A percentile compares a stretch with the other conserved stretches of the same genome.
phyloP scores from a whole-genome alignment of 441 rosid species.

The Bocquillonia castaneifolia region DNA sequence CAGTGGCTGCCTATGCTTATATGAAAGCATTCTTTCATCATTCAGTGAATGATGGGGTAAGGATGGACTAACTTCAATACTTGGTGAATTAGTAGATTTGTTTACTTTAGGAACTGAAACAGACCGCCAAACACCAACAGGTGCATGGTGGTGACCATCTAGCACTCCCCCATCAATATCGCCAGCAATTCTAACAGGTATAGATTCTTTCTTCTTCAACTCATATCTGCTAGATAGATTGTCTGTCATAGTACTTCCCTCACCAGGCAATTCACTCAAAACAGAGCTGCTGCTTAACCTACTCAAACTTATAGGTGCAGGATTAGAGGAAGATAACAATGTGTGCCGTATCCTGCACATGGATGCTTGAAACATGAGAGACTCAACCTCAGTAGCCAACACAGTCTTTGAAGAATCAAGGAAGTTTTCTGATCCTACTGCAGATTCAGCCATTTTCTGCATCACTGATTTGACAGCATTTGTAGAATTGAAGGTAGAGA shows the following conservation, averaged over 20 bases:
- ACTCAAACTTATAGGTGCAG: conserved; percentile 47
- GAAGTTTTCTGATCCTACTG: conserved; percentile 49
- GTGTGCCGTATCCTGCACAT: conserved; percentile 89
- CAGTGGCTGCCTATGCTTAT: conserved; percentile 90
- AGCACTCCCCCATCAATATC: conserved; percentile 79
- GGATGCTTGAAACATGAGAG: conserved; percentile 85
- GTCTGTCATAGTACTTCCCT: conserved; percentile 74
- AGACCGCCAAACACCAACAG: conserved; percentile 98
- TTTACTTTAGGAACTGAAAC: conserved; percentile 81
- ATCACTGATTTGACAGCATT: conserved; percentile 47
- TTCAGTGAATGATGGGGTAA: conserved; percentile 64
- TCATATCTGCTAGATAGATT: conserved; percentile 71
- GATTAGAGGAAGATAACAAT: conserved; percentile 46
- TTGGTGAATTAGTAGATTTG: conserved; percentile 60
- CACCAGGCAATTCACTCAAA: conserved; percentile 73
- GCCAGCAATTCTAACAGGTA: conserved; percentile 94
- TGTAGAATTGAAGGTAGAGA: conserved; percentile 53
- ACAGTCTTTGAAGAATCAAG: conserved; percentile 60
- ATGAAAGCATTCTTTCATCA: conserved; percentile 77
- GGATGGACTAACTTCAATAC: conserved; percentile 71
- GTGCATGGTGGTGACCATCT: conserved; percentile 80
- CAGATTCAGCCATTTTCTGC: conserved; percentile 51
- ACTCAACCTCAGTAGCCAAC: conserved; percentile 84
- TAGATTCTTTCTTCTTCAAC: conserved; percentile 79
- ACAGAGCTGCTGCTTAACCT: conserved; percentile 56